Evolutionary conservation across 2,329 filamentous ascomycete genomes (phyloP).

Genomic region (Cordyceps javanica): DNA sequence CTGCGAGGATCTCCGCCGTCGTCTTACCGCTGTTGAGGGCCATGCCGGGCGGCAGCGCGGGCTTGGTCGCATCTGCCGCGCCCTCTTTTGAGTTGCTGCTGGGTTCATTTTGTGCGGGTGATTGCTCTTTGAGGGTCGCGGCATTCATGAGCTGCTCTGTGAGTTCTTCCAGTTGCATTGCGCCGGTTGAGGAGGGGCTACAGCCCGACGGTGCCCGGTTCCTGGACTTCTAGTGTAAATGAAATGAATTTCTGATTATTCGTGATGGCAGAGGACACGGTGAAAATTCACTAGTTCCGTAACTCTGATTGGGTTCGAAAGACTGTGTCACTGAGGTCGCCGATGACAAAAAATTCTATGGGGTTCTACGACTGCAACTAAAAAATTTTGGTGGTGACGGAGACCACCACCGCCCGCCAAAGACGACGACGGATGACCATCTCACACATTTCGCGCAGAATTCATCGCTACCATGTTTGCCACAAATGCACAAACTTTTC

Average conservation of each 20-base stretch:
- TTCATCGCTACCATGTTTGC: neutral
- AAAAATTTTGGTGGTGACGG: constrained; percentile 9
- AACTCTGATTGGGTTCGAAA: neutral
- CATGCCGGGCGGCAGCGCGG: constrained; percentile 41
- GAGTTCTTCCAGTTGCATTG: constrained; percentile 38
- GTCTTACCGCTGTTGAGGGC: constrained; percentile 38
- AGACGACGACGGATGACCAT: neutral
- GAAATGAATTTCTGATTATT: neutral
- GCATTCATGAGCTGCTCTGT: constrained; percentile 30
- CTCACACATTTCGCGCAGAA: neutral
- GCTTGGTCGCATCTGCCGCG: constrained; percentile 23
- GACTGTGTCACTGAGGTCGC: neutral
- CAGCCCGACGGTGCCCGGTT: neutral
- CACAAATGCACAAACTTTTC: neutral
- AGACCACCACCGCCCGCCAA: neutral
- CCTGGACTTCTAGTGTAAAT: neutral
- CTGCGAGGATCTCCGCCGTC: constrained; percentile 49
- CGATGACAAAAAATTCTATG: constrained; percentile 9
- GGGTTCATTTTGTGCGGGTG: constrained; percentile 5
- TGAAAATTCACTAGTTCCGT: too few relatives aligned
- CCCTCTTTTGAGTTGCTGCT: constrained; percentile 6
- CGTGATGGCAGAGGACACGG: neutral
- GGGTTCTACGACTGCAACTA: constrained; percentile 4
- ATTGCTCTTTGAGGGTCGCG: constrained; percentile 1
- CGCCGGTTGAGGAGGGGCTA: neutral